Conservation (phyloP, 495 filamentous ascomycete species). For the Neurospora tetraspora region DNA sequence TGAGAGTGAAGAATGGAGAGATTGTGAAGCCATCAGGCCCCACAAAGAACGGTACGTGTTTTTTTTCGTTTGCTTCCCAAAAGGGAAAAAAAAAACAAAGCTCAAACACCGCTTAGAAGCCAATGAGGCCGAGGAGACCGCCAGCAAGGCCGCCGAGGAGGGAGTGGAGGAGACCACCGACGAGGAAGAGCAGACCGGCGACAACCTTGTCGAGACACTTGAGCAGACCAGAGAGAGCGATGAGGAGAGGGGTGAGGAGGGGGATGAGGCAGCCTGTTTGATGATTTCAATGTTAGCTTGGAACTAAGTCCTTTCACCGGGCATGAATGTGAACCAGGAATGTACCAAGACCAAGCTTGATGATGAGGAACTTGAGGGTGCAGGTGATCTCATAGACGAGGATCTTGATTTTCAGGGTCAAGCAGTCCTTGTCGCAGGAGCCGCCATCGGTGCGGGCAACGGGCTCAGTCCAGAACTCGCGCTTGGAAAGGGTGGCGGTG, state of each 20-base stretch:
- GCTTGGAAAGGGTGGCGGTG: slow-evolving; percentile 21
- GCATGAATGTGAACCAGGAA: not conserved
- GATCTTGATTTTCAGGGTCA: slow-evolving; percentile 18
- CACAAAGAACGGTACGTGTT: not conserved
- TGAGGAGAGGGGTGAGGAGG: slow-evolving; percentile 23
- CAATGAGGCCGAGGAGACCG: slow-evolving; percentile 20
- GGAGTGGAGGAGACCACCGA: slow-evolving; percentile 20
- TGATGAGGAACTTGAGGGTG: slow-evolving; percentile 27
- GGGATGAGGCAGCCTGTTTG: slow-evolving; percentile 22
- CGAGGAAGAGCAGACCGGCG: slow-evolving; percentile 20
- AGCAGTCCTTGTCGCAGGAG: slow-evolving; percentile 9
- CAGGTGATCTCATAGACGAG: slow-evolving; percentile 26
- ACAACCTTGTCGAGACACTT: slow-evolving; percentile 28
- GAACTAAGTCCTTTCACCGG: too few species aligned
- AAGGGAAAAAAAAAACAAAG: not conserved
- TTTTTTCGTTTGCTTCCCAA: not conserved
- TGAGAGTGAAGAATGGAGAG: not conserved
- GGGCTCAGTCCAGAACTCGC: slow-evolving; percentile 10
- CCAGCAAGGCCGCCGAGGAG: slow-evolving; percentile 24
- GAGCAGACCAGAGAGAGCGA: slow-evolving; percentile 22
- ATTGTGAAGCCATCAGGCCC: not conserved
- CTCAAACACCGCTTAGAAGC: not conserved
- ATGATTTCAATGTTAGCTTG: not conserved
- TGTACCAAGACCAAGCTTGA: slow-evolving; percentile 31
- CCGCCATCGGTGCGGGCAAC: slow-evolving; percentile 1